phyloP scores from a whole-genome alignment of 2,329 filamentous ascomycete species.

The Raffaelea arxii region DNA sequence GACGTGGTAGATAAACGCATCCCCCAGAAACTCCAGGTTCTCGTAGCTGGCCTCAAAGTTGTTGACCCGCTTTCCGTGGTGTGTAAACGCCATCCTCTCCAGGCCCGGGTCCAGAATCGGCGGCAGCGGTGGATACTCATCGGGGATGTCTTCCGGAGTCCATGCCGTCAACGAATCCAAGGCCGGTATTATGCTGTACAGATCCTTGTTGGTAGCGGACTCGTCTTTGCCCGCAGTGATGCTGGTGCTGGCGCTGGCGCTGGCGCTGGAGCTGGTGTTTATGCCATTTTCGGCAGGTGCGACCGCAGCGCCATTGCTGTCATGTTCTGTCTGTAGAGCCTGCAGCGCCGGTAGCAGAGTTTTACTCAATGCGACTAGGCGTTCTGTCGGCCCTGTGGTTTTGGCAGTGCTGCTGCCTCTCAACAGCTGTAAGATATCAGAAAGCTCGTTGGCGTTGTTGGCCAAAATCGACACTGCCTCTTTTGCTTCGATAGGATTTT shows the following conservation, averaged over 20 bases:
- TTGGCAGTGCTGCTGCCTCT: slow-evolving; percentile 16
- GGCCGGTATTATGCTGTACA: slow-evolving; percentile 4
- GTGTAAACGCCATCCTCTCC: slow-evolving; percentile 56
- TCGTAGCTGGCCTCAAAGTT: slow-evolving; percentile 55
- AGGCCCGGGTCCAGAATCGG: slow-evolving; percentile 48
- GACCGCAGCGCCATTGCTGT: neutral
- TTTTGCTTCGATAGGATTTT: neutral
- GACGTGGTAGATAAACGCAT: slow-evolving; percentile 67
- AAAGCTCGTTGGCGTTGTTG: slow-evolving; percentile 27
- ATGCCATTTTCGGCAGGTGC: neutral
- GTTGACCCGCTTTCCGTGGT: slow-evolving; percentile 34
- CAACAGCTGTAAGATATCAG: slow-evolving; percentile 26
- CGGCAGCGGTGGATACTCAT: slow-evolving; percentile 48
- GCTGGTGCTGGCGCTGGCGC: neutral
- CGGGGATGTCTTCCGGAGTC: slow-evolving; percentile 38
- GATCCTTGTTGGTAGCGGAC: neutral
- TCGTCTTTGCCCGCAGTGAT: neutral
- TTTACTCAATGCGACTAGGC: slow-evolving; percentile 14
- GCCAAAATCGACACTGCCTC: slow-evolving; percentile 21
- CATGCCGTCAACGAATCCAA: slow-evolving; percentile 22
- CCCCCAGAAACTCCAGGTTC: slow-evolving; percentile 78
- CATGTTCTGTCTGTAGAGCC: slow-evolving; percentile 3
- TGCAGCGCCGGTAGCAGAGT: slow-evolving; percentile 19
- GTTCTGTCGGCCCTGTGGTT: slow-evolving; percentile 1
- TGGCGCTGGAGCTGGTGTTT: neutral